Conservation (phyloP, 371 early-diverging fungal species). For the Mucor mucedo region DNA sequence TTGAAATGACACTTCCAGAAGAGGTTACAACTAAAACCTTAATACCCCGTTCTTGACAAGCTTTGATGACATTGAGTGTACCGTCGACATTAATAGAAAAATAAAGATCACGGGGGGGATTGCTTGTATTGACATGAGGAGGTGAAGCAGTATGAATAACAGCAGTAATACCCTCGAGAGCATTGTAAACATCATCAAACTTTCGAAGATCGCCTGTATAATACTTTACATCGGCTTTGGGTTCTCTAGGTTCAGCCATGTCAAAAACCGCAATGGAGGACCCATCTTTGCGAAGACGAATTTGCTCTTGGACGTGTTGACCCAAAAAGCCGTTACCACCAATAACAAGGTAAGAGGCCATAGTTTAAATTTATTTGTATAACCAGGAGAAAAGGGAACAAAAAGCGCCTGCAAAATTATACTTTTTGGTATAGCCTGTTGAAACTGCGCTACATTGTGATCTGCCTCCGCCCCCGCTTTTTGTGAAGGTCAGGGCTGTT, state of each 20-base stretch:
- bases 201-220: constrained; percentile 80
- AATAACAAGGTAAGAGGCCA: constrained; percentile 74
- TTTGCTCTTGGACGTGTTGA: constrained; percentile 75
- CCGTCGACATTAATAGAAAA: constrained; percentile 90
- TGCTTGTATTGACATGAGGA: constrained; percentile 86
- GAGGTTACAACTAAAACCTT: constrained; percentile 83
- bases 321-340: constrained; percentile 94
- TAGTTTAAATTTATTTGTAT: background rate
- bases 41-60: constrained; percentile 73
- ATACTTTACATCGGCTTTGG: constrained; percentile 62
- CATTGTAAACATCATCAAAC: constrained; percentile 64
- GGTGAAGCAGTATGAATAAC: constrained; percentile 96
- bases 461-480: too few species aligned
- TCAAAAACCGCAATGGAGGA: constrained; percentile 76
- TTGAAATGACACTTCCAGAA: constrained; percentile 88
- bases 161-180: constrained; percentile 69
- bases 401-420: too few species aligned
- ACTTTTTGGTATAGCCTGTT: too few species aligned
- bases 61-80: constrained; percentile 83
- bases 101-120: constrained; percentile 79
- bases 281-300: constrained; percentile 67
- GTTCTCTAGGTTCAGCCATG: constrained; percentile 63
- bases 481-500: too few species aligned
- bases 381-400: too few species aligned
- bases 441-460: too few species aligned